Evolutionary conservation across 805 yeast species (phyloP).

Genomic region (Starmerella stellata): DNA sequence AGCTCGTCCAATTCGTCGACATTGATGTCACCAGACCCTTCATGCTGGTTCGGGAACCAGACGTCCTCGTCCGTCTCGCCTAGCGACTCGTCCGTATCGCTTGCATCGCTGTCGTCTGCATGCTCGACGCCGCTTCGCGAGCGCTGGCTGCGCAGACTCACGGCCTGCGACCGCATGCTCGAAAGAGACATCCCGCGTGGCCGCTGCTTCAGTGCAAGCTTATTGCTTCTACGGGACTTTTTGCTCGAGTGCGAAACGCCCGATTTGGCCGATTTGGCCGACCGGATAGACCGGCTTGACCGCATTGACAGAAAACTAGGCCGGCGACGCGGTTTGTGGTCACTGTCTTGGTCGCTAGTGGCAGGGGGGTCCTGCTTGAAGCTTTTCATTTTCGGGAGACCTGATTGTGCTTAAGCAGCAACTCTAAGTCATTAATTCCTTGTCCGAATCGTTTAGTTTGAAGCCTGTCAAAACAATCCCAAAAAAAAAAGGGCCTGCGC

Average conservation of each 20-base stretch:
- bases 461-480: no score
- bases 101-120: constrained; percentile 18
- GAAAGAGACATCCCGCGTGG: constrained; percentile 9
- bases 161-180: constrained; percentile 10
- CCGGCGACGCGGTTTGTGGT: neutral
- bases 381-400: no score
- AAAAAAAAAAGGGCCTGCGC: no score
- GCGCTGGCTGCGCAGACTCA: constrained; percentile 2
- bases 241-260: neutral
- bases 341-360: no score
- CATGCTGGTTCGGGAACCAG: constrained; percentile 63
- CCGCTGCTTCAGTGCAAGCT: constrained; percentile 3
- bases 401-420: no score
- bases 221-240: neutral
- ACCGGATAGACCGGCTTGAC: constrained; percentile 7
- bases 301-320: constrained; percentile 3
- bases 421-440: no score
- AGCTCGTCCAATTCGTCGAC: constrained; percentile 55
- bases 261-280: constrained; percentile 2
- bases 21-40: constrained; percentile 52
- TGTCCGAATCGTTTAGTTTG: no score
- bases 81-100: constrained; percentile 19
- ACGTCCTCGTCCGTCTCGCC: constrained; percentile 96
- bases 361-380: no score
- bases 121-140: constrained; percentile 10